phyloP scores from a whole-genome alignment of 1,284 basidiomycete species.

The Limonomyces culmigenus region DNA sequence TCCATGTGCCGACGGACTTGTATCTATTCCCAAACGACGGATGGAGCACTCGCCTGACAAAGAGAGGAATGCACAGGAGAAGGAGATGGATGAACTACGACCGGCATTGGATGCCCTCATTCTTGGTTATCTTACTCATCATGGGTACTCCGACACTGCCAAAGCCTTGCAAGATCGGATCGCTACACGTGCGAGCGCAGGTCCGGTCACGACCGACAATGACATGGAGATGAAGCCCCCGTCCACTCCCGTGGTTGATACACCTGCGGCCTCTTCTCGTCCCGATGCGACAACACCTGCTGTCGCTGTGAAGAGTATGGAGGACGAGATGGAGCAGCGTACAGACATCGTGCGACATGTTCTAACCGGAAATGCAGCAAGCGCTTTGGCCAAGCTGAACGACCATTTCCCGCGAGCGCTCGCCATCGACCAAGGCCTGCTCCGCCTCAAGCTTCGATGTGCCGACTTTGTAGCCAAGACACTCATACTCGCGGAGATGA shows the following conservation, averaged over 20 bases:
- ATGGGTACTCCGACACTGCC: slow-evolving; percentile 59
- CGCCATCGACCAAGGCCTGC: slow-evolving; percentile 44
- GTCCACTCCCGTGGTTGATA: slow-evolving; percentile 3
- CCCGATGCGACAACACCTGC: slow-evolving; percentile 5
- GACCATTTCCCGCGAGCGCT: slow-evolving; percentile 44
- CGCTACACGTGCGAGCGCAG: slow-evolving; percentile 2
- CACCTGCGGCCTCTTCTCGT: not conserved
- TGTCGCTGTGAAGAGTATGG: slow-evolving; percentile 13
- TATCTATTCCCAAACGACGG: no score
- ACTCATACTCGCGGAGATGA: slow-evolving; percentile 47
- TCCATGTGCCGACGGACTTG: slow-evolving; percentile 1
- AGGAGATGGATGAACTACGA: slow-evolving; percentile 13
- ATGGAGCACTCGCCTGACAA: not conserved
- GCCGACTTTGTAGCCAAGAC: slow-evolving; percentile 72
- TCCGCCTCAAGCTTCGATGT: slow-evolving; percentile 63
- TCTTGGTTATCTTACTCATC: slow-evolving; percentile 62
- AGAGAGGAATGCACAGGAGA: slow-evolving; percentile 9
- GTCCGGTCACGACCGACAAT: slow-evolving; percentile 6
- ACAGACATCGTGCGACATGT: slow-evolving; percentile 55
- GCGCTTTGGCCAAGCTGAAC: slow-evolving; percentile 38
- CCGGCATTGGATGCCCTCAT: slow-evolving; percentile 48
- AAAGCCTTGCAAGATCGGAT: slow-evolving; percentile 43
- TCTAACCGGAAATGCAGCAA: slow-evolving; percentile 52
- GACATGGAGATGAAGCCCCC: slow-evolving; percentile 11
- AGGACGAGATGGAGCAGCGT: slow-evolving; percentile 41